Evolutionary conservation across 768 basidiomycete species (phyloP).

Genomic region (Tulasnella sp.): DNA sequence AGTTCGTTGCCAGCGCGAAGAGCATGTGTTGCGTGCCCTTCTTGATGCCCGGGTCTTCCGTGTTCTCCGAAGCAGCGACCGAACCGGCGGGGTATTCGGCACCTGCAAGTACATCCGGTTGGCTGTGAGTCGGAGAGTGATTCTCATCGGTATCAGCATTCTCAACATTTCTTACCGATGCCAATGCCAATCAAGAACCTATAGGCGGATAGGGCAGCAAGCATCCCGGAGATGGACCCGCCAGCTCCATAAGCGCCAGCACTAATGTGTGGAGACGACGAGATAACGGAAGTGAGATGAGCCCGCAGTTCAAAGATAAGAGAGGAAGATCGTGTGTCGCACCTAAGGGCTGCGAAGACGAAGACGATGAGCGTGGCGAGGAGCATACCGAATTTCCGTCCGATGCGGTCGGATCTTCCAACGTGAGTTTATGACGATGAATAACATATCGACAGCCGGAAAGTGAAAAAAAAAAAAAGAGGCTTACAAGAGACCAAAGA

Average conservation of each 20-base stretch:
- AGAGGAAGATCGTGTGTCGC: too few relatives aligned
- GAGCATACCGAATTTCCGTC: conserved; percentile 85
- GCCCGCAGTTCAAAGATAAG: background rate
- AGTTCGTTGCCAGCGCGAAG: conserved; percentile 80
- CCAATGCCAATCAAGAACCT: conserved; percentile 88
- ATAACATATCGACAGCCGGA: background rate
- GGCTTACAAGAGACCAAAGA: conserved; percentile 39
- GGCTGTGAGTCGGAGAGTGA: too few relatives aligned
- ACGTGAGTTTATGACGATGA: background rate
- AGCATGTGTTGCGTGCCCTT: conserved; percentile 78
- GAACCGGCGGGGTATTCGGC: conserved; percentile 73
- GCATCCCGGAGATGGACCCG: conserved; percentile 54
- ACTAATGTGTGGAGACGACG: conserved; percentile 27
- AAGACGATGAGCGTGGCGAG: conserved; percentile 72
- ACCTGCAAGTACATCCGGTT: conserved; percentile 20
- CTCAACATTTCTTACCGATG: conserved; percentile 32
- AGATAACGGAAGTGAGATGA: background rate
- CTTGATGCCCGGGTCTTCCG: conserved; percentile 67
- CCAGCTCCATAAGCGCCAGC: conserved; percentile 75
- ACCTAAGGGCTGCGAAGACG: conserved; percentile 58
- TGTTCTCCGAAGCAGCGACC: conserved; percentile 80
- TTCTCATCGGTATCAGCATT: too few relatives aligned
- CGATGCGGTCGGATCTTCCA: conserved; percentile 59
- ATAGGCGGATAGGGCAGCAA: conserved; percentile 70
- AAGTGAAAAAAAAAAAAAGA: too few relatives aligned